Conservation (phyloP, 169 alveolate genomes). For the Plasmodium inui region DNA sequence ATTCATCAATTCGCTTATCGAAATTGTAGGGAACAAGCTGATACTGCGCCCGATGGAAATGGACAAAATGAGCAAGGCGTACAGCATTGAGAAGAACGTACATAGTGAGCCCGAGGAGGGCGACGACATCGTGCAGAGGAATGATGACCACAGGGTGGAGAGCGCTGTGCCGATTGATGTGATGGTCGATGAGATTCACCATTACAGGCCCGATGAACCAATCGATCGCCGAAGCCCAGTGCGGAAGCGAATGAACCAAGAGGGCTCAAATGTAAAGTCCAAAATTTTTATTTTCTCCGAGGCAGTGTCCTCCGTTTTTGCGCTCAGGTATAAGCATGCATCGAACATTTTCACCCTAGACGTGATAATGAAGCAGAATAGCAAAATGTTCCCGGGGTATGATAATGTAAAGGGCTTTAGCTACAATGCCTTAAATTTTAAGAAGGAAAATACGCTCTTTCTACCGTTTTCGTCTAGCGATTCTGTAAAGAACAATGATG, state of each 20-base stretch:
- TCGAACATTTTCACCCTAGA: constrained; percentile 58
- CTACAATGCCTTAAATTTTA: constrained; percentile 27
- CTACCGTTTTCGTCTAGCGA: constrained; percentile 58
- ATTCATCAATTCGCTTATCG: constrained; percentile 60
- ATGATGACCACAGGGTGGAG: not conserved
- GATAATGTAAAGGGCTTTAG: constrained; percentile 18
- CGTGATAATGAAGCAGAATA: constrained; percentile 46
- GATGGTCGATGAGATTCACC: not conserved
- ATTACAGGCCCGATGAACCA: not conserved
- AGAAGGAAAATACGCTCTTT: constrained; percentile 17
- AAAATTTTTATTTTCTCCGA: constrained; percentile 72
- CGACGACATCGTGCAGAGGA: not conserved
- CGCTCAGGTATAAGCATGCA: constrained; percentile 30
- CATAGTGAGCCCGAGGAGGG: constrained; percentile 16
- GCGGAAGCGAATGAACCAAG: not conserved
- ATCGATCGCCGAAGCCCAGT: not conserved
- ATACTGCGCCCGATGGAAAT: constrained; percentile 40
- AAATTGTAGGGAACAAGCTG: constrained; percentile 51
- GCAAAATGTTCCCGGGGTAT: constrained; percentile 20
- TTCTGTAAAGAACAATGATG: not conserved
- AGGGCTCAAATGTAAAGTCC: constrained; percentile 32
- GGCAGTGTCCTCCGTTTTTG: constrained; percentile 57
- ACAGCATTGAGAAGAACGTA: constrained; percentile 1
- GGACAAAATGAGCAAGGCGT: constrained; percentile 38
- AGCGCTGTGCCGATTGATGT: not conserved